Evolutionary conservation across 345 rosid species (phyloP), one percentile per base, ranked within the genome.

Genomic region (Rhizophora apiculata): DNA sequence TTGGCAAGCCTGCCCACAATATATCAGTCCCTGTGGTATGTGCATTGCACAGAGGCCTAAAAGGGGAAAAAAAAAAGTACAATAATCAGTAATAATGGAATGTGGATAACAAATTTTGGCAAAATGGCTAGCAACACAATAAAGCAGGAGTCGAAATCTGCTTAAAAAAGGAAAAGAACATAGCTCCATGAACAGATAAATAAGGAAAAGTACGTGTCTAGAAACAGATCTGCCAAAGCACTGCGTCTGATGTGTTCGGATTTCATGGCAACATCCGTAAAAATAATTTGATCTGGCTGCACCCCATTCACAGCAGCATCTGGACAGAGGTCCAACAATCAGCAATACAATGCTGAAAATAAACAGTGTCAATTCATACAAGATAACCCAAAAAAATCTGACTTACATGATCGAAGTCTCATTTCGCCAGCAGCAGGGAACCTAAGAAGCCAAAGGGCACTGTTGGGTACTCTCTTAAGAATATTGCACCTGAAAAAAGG

Each of bases 361-460:
- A 9, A 9, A 27, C 4, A 8, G 67, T 20, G 5, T n/a, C 13
- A 54, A 53, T n/a, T 3, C 20, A 21, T 11, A 56, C 6, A 11
- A 34, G 2, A 27, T 8, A 27, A n/a, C 56, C 6, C 1, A 34
- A 31, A 51, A 53, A 20, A 32, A 32, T 31, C 29, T 48, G 49
- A 74, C 97, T 16, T 85, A 96, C 99, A 90, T 70, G 88, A 53
- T 15, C 97, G 91, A 37, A 96, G 84, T 81, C 98, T 89, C 86
- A 80, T 88, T 82, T 96, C 99, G 62, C 99, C 99, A 1, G 99
- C 97, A 70, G 99, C 98, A 39, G 99, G 99, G 74, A 96, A 96
- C 65, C 96, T 87, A 51, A 96, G 97, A 60, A 96, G 99, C 99
- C 99, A 96, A 58, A 96, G 87, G 39, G 95, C 98, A 85, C 97